Base-by-base conservation (phyloP, 129 eudicot genomes). In the Helianthus tuberosus region DNA sequence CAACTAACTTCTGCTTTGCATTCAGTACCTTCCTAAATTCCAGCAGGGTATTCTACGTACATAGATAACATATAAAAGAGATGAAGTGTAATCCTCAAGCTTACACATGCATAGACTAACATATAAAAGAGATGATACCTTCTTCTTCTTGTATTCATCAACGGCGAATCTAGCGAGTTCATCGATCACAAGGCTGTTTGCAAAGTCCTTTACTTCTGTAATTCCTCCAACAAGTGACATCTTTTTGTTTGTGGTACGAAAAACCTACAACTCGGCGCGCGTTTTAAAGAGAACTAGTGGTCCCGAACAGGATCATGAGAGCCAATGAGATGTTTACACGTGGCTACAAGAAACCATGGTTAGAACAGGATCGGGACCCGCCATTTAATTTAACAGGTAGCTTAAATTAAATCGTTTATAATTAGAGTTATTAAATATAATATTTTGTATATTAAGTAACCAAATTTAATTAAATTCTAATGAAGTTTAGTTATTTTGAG, bases 21-120 rank as follows among this genome's bases (percentile, higher is more conserved):
- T 79, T 88, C 38, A 91, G 68, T 12, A 88, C 87, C 88, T 78
- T 84, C 68, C 14, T 86, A 63, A 91, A 83, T 83, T 91, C 91
- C 63, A 91, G 71, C 35, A 77, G 64, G 16, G 83, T 82, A 85
- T 91, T 91, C 97, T 91, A 72, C n/a, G n/a, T n/a, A n/a, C 63
- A 73, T 10, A 17, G 46, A 27, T 61, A 53, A 1, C 58, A 11
- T 58, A 10, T n/a, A 3, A n/a, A n/a, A n/a, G n/a, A n/a, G n/a
- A n/a, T n/a, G n/a, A n/a, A n/a, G n/a, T n/a, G n/a, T 58, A 20
- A 46, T 43, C 59, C 10, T 15, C 12, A 50, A 5, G 14, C 55
- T 50, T 50, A 50, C 55, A 13, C 54, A 49, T 20, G 23, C 23
- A 20, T 20, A 49, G 1, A 50, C 5, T 12, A 50, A 50, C 16